Conservation (phyloP, 768 basidiomycete genomes). For the Rhizopogon salebrosus region DNA sequence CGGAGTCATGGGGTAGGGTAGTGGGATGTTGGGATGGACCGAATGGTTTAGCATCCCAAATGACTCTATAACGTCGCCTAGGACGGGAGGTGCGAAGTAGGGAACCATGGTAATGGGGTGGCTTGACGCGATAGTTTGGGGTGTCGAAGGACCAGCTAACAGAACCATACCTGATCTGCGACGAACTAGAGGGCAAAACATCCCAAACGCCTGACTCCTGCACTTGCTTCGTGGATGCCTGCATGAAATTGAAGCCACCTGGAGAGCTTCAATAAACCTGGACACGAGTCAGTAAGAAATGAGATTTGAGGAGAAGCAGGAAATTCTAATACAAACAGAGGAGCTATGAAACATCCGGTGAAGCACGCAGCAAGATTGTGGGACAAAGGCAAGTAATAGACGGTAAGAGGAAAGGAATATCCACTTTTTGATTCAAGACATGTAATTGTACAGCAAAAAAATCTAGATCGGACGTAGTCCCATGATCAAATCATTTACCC, state of each 20-base stretch:
- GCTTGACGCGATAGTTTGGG: conserved; percentile 5
- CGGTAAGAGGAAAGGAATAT: not conserved
- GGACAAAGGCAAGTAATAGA: not conserved
- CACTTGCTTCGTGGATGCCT: not conserved
- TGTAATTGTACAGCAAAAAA: no score
- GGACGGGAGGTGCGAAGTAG: conserved; percentile 21
- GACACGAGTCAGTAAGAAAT: not conserved
- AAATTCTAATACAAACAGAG: not conserved
- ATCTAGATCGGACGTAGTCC: no score
- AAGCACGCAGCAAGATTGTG: not conserved
- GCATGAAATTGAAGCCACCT: conserved; percentile 6
- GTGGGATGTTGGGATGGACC: conserved; percentile 5
- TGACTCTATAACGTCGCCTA: not conserved
- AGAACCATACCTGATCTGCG: conserved; percentile 5
- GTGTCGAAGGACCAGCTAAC: conserved; percentile 3
- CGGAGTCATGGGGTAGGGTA: not conserved
- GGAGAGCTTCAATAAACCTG: conserved; percentile 1
- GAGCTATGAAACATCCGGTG: not conserved
- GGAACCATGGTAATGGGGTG: conserved; percentile 29
- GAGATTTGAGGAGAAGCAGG: no score
- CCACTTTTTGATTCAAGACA: not conserved
- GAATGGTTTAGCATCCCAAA: conserved; percentile 2
- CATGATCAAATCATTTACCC: not conserved
- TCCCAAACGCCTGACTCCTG: conserved; percentile 1
- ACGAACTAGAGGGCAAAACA: not conserved